Percentiles rank a stretch among this genome's conserved stretches.
These are phyloP conservation scores for Albugo candida DNA, from an alignment of 352 stramenopile species.

Conservation along the genomic window DNA sequence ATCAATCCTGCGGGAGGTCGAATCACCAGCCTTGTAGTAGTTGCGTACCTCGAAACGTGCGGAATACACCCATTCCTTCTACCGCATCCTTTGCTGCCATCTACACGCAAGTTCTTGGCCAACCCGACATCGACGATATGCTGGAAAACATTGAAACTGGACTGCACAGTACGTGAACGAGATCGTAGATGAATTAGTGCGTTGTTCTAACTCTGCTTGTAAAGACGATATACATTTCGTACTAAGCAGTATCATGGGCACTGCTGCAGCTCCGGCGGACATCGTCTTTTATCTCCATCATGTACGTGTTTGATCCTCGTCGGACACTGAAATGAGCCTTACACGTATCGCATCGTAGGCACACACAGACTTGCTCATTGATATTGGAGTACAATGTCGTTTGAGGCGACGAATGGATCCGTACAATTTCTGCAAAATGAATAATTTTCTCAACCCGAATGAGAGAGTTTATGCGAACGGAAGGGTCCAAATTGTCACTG, in stretches of 20 bases:
- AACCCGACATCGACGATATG: conserved; percentile 1
- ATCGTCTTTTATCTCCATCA: conserved; percentile 62
- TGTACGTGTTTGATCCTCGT: conserved; percentile 16
- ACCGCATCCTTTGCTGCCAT: conserved; percentile 14
- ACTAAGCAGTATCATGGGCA: conserved; percentile 22
- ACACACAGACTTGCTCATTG: too few species aligned
- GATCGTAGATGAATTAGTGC: conserved; percentile 19
- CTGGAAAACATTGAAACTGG: neutral
- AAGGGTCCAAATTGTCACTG: too few species aligned
- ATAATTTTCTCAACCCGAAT: too few species aligned
- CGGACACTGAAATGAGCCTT: neutral
- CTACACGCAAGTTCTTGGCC: too few species aligned
- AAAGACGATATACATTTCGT: conserved; percentile 54
- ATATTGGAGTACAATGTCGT: too few species aligned
- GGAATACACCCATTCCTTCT: conserved; percentile 13
- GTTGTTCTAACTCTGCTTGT: conserved; percentile 34
- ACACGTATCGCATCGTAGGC: too few species aligned
- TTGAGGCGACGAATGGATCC: too few species aligned
- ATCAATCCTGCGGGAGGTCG: neutral
- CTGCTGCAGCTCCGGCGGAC: conserved; percentile 25
- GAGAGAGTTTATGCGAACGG: too few species aligned
- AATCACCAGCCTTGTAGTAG: conserved; percentile 14
- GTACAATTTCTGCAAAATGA: too few species aligned
- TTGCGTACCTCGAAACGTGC: conserved; percentile 35
- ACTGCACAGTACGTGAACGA: neutral